Evolutionary conservation across 2,329 filamentous ascomycete genomes (phyloP).

Genomic region (Grosmannia clavigera): DNA sequence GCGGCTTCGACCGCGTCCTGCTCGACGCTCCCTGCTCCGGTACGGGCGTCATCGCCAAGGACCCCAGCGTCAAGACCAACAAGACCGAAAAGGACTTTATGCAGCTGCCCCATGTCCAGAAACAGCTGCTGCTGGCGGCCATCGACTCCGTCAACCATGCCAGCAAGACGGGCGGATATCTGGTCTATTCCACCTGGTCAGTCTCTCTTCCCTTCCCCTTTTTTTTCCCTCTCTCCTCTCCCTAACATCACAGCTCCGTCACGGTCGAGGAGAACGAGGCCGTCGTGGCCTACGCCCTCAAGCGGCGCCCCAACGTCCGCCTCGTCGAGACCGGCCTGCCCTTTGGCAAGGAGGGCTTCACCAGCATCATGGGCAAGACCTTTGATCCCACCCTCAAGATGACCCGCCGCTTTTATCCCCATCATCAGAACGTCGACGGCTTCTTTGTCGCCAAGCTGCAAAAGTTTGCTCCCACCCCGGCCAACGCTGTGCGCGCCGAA

Average conservation of each 20-base stretch:
- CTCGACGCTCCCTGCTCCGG: conserved; percentile 94
- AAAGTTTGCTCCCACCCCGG: conserved; percentile 70
- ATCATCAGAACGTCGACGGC: conserved; percentile 66
- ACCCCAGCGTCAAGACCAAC: conserved; percentile 94
- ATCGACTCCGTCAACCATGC: conserved; percentile 94
- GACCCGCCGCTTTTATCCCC: conserved; percentile 78
- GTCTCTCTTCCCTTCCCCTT: not conserved
- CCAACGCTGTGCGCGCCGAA: conserved; percentile 31
- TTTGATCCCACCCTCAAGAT: conserved; percentile 79
- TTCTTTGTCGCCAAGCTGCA: conserved; percentile 98
- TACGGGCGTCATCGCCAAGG: conserved; percentile 95
- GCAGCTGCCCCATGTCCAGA: conserved; percentile 83
- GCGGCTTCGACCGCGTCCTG: conserved; percentile 87
- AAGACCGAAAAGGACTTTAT: conserved; percentile 95
- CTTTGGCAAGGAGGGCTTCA: conserved; percentile 90
- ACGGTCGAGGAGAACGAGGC: conserved; percentile 49
- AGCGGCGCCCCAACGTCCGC: conserved; percentile 83
- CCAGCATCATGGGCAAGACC: conserved; percentile 76
- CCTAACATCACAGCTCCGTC: conserved; percentile 8
- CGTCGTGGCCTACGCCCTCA: conserved; percentile 86
- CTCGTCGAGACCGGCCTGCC: conserved; percentile 82
- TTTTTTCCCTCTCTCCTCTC: too few species aligned
- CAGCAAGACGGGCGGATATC: conserved; percentile 86
- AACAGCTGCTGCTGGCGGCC: conserved; percentile 81
- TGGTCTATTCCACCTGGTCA: conserved; percentile 87